Conservation (phyloP, 768 basidiomycete species). For the Mycena belliarum region DNA sequence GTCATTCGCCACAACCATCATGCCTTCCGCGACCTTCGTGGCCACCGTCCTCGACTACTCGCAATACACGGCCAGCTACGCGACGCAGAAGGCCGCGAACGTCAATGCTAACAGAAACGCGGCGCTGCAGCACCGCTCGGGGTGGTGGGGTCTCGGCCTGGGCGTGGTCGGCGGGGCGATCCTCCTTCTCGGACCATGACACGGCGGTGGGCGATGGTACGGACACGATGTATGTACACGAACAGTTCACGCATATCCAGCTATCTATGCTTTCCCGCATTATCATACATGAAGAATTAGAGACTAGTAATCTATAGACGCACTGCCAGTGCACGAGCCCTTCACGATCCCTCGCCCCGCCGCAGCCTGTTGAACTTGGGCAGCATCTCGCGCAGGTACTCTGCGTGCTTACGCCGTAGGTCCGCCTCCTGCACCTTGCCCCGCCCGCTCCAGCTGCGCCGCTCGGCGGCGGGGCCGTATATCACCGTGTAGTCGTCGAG, state of each 20-base stretch:
- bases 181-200: conserved; percentile 11
- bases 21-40: conserved; percentile 9
- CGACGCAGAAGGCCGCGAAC: neutral
- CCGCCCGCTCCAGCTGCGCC: conserved; percentile 82
- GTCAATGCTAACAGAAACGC: neutral
- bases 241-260: conserved; percentile 4
- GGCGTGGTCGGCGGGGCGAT: conserved; percentile 1
- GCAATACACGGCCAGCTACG: conserved; percentile 13
- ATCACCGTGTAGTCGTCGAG: conserved; percentile 84
- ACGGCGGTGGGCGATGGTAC: neutral
- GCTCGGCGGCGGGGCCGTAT: conserved; percentile 74
- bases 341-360: conserved; percentile 55
- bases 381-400: conserved; percentile 89
- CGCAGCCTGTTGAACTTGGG: conserved; percentile 84
- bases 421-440: conserved; percentile 84
- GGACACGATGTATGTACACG: conserved; percentile 15
- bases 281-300: neutral
- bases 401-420: conserved; percentile 82
- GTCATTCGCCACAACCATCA: conserved; percentile 7
- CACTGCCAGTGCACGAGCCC: too few species aligned
- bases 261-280: neutral
- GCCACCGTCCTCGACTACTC: conserved; percentile 21
- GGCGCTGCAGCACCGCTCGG: neutral
- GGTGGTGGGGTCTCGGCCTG: conserved; percentile 7
- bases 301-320: neutral